Evolutionary conservation across 805 yeast species (phyloP), one percentile per base, ranked within the genome.

Genomic region (Nakazawaea laoshanensis): DNA sequence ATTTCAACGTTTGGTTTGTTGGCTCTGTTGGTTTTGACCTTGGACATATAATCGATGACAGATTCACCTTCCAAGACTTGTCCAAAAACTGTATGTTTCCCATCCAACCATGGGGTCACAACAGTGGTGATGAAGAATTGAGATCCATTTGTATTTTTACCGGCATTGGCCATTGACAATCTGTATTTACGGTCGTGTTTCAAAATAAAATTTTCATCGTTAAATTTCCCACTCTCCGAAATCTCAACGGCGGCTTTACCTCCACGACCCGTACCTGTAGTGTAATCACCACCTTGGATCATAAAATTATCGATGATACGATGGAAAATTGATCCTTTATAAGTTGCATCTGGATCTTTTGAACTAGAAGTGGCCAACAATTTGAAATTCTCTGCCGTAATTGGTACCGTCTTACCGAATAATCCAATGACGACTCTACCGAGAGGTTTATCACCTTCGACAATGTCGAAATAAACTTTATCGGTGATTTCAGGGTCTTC

Each of bases 51-150:
- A 44, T 67, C 59, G 36, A 89, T 84, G 32, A 86, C 73, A 43
- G 89, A 95, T 65, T 76, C 67, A 30, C 97, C 97, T 37, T 80
- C 87, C 12, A 86, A 38, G 36, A 92, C 96, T 62, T 86, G 85
- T 44, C 98, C 98, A 50, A 92, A 92, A 26, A 92, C 98, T 52
- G 92, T 98, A 59, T 92, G 98, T 47, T 66, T 76, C 43, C 94
- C 92, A 52, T 92, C 86, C 52, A 92, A 74, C 97, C 98, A 92
- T 31, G 79, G 63, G 36, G 96, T 85, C 22, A 73, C 70, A 15
- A 82, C 95, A 18, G 96, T 88, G 50, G 95, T 87, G 63, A 92
- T 81, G 70, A 88, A 88, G 56, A 88, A 88, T 61, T 87, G 96
- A 23, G 95, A 86, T 14, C 96, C 96, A 55, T 87, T 87, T 59